Evolutionary conservation across 2,329 filamentous ascomycete species (phyloP).

Genomic region (Aphanoascus verrucosus): DNA sequence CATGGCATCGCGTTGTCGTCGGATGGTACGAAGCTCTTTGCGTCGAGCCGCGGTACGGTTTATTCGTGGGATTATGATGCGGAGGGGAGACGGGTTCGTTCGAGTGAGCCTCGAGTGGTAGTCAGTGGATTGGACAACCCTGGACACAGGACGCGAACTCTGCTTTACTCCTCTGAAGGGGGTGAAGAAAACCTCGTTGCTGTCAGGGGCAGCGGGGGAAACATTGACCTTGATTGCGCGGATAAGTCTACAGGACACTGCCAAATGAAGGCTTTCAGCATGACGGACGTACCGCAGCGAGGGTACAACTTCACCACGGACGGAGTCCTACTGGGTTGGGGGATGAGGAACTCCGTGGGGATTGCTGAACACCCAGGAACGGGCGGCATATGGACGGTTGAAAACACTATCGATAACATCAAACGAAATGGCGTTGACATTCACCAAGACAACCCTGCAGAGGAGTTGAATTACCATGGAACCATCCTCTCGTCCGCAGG

Average conservation of each 20-base stretch:
- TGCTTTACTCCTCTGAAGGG: conserved; percentile 48
- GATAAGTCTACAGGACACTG: conserved; percentile 48
- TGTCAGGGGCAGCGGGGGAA: conserved; percentile 53
- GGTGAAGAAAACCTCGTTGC: conserved; percentile 52
- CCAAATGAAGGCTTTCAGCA: conserved; percentile 56
- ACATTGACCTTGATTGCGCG: conserved; percentile 49
- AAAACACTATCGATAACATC: conserved; percentile 54
- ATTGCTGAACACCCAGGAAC: conserved; percentile 34
- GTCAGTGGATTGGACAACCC: conserved; percentile 51
- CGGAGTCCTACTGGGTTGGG: conserved; percentile 50
- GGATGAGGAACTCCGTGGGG: conserved; percentile 61
- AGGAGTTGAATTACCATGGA: conserved; percentile 57
- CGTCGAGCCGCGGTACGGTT: conserved; percentile 49
- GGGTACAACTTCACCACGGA: conserved; percentile 43
- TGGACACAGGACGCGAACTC: conserved; percentile 56
- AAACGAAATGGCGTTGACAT: conserved; percentile 43
- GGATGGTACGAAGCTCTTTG: conserved; percentile 43
- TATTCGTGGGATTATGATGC: conserved; percentile 57
- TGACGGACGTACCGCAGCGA: conserved; percentile 32
- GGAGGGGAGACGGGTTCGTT: conserved; percentile 31
- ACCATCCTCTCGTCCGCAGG: conserved; percentile 9
- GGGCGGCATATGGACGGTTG: conserved; percentile 44
- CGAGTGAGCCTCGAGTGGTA: conserved; percentile 43
- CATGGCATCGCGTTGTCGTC: conserved; percentile 42
- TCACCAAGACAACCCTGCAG: conserved; percentile 58